phyloP scores from a whole-genome alignment of 2,329 filamentous ascomycete species.

The Penicillium capsulatum region DNA sequence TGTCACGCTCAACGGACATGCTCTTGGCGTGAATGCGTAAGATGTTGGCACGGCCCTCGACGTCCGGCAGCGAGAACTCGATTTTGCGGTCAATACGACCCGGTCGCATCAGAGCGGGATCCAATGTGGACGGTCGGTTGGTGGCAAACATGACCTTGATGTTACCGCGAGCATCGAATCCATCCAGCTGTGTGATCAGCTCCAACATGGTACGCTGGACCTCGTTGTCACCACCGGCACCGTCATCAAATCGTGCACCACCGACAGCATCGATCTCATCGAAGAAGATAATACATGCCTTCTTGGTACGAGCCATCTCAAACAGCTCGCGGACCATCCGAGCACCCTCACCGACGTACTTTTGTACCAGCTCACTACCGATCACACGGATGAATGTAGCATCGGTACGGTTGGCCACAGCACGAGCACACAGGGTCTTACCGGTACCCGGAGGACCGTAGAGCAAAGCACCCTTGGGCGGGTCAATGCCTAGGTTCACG shows the following conservation, averaged over 20 bases:
- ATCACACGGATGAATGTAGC: constrained; percentile 99
- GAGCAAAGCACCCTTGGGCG: constrained; percentile 91
- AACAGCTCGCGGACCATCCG: constrained; percentile 98
- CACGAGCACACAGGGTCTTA: constrained; percentile 95
- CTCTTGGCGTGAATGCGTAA: constrained; percentile 98
- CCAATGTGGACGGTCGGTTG: constrained; percentile 90
- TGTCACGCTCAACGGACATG: constrained; percentile 98
- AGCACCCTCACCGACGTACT: constrained; percentile 97
- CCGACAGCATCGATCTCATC: constrained; percentile 97
- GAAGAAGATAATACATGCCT: constrained; percentile 99
- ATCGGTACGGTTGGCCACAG: constrained; percentile 95
- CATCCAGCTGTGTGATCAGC: constrained; percentile 92
- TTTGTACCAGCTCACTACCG: constrained; percentile 94
- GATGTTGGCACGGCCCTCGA: constrained; percentile 96
- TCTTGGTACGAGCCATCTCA: constrained; percentile 99
- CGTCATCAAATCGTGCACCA: constrained; percentile 93
- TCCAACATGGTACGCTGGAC: constrained; percentile 98
- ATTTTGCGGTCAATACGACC: constrained; percentile 98
- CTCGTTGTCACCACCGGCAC: constrained; percentile 94
- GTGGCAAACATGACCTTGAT: constrained; percentile 99
- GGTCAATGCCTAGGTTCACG: constrained; percentile 97
- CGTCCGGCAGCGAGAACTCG: constrained; percentile 94
- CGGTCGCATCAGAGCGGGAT: constrained; percentile 94
- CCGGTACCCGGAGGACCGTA: constrained; percentile 98
- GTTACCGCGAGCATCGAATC: constrained; percentile 93